Base-by-base conservation (phyloP, 208 protist genomes). In the Balamuthia mandrillaris region DNA sequence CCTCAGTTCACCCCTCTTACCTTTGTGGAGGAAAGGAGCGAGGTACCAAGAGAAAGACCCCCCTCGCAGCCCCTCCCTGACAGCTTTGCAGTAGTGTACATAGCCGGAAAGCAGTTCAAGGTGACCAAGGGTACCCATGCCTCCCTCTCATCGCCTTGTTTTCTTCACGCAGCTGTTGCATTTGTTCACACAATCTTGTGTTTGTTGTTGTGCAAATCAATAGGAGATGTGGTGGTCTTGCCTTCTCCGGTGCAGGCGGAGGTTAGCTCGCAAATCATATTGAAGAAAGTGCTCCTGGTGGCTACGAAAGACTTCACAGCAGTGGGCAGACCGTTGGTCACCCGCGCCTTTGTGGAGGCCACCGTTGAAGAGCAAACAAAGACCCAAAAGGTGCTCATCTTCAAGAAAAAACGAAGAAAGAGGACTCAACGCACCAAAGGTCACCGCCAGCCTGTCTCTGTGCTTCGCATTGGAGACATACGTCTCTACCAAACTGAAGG, bases 401-500 rank as follows among this genome's bases (percentile, higher is more conserved):
- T 74, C 41, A 74, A 74, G 65, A 52, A 52, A n/a, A 74, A 74
- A 42, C 65, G 65, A 3, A 74, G 65, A 42, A 74, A 74, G 41
- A 74, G 51, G 41, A 37, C 44, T 42, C 65, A 42, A 37, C 44
- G 65, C 41, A 74, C 65, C 24, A 37, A 42, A 37, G 65, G 65
- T 16, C 65, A 74, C 18, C 65, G 65, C 65, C 65, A 74, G 65
- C 41, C 44, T 42, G 51, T 74, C 65, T 52, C 65, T 42, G 65
- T 74, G 41, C 65, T 74, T 5, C 65, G 65, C 41, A 74, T 74
- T 42, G 39, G 65, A 37, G 18, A 74, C 65, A 37, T 74, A 37
- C 44, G 51, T 37, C 65, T 74, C 39, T n/a, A n/a, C n/a, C n/a
- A n/a, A n/a, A n/a, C n/a, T n/a, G n/a, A n/a, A n/a, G n/a, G n/a